Base-by-base conservation (phyloP, 495 filamentous ascomycete species). In the Xylaria flabelliformis region DNA sequence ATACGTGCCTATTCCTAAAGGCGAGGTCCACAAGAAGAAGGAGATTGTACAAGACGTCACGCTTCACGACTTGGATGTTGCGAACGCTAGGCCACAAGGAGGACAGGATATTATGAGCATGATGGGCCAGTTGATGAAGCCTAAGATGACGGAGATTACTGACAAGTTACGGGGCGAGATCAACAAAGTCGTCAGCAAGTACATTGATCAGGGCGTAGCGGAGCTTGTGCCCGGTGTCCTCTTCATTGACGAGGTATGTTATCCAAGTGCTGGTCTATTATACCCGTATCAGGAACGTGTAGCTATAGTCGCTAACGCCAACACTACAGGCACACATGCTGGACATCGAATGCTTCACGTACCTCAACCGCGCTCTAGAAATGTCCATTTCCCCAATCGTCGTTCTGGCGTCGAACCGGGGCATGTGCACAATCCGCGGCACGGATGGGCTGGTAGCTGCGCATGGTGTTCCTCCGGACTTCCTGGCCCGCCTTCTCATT, bases 41-140 rank as follows among this genome's bases (percentile, higher is more conserved):
- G 96, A 99, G 83, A 95, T 98, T 69, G 96, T 99, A n/a, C 96
- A 99, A 80, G 96, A 98, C 78, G 96, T 99, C 69, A 97, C 95
- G 42, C 86, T 99, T 69, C 96, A 99, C 77, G 96, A 99, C 75
- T 84, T 99, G 61, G 96, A 99, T 79, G 94, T 97, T 74, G 96
- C 96, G 74, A 99, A 99, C 76, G 93, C 96, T 13, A 87, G 95
- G 70, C 97, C 96, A 15, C 89, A 97, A 85, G 95, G 96, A 42
- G 96, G 96, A 68, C 96, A 99, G 84, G 96, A 99, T 80, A 95
- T 99, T 69, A 97, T 99, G 95, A 97, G 93, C 81, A 98, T 99
- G 96, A 97, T 99, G 94, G 95, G 95, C 72, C 95, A 98, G 79
- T 85, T 99, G 73, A 97, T 97, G 92, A 98, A 97, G 87, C 96